Conservation (phyloP, 495 filamentous ascomycete genomes). For the Tuber brumale region DNA sequence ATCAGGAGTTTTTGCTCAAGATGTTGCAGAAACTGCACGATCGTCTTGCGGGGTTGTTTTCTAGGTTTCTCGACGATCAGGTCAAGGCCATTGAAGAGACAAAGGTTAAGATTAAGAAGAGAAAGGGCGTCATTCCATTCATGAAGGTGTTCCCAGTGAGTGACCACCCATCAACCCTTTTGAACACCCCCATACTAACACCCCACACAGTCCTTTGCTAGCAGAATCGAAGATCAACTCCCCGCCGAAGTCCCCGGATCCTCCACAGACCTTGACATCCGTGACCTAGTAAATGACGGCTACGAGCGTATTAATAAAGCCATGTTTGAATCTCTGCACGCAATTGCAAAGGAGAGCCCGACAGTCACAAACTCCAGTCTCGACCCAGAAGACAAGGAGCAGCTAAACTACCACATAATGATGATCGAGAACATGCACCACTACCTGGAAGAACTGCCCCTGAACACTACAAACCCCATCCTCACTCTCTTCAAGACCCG, state of each 20-base stretch:
- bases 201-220: slow-evolving; percentile 29
- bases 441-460: slow-evolving; percentile 68
- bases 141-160: slow-evolving; percentile 75
- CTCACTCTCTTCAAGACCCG: slow-evolving; percentile 72
- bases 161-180: neutral
- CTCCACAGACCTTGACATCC: slow-evolving; percentile 57
- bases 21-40: slow-evolving; percentile 71
- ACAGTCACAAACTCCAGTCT: slow-evolving; percentile 48
- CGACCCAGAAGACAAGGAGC: slow-evolving; percentile 86
- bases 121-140: slow-evolving; percentile 90
- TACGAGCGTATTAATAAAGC: slow-evolving; percentile 85
- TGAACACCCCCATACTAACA: neutral
- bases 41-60: slow-evolving; percentile 67
- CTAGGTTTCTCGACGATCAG: slow-evolving; percentile 87
- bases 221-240: slow-evolving; percentile 41
- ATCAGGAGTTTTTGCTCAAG: slow-evolving; percentile 82
- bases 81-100: slow-evolving; percentile 93
- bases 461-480: slow-evolving; percentile 67
- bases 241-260: slow-evolving; percentile 39
- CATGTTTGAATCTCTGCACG: slow-evolving; percentile 94
- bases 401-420: slow-evolving; percentile 90
- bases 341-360: slow-evolving; percentile 90
- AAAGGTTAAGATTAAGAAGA: slow-evolving; percentile 98
- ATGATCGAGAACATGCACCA: slow-evolving; percentile 99
- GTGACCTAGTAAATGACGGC: slow-evolving; percentile 72